Conservation (phyloP, 1,284 basidiomycete genomes). For the Boletus sp. region DNA sequence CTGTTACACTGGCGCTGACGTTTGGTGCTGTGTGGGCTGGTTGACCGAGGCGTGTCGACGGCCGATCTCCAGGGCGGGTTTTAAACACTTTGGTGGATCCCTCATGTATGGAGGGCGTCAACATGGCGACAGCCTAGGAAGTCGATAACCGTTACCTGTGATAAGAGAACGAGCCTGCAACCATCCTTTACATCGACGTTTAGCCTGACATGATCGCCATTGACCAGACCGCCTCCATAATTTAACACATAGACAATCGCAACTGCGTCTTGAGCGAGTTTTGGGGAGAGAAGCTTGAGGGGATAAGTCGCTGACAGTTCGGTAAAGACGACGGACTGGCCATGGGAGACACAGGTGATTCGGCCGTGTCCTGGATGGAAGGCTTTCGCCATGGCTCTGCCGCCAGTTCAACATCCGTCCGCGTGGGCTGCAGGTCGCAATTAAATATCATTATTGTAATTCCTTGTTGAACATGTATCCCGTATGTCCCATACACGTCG, state of each 20-base stretch:
- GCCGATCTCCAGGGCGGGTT: slow-evolving; percentile 50
- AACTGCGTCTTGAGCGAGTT: slow-evolving; percentile 44
- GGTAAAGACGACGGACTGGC: slow-evolving; percentile 60
- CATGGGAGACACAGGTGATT: slow-evolving; percentile 50
- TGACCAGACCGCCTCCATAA: slow-evolving; percentile 92
- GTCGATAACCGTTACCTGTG: slow-evolving; percentile 60
- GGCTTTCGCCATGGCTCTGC: slow-evolving; percentile 16
- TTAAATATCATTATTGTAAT: slow-evolving; percentile 29
- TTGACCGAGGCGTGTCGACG: slow-evolving; percentile 34
- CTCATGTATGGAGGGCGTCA: slow-evolving; percentile 36
- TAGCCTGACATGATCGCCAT: slow-evolving; percentile 76
- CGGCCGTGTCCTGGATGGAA: slow-evolving; percentile 51
- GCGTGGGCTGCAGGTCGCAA: slow-evolving; percentile 2
- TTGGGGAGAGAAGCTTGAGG: slow-evolving; percentile 84
- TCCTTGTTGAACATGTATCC: slow-evolving; percentile 33
- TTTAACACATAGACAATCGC: slow-evolving; percentile 78
- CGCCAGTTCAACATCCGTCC: background rate
- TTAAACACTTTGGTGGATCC: slow-evolving; percentile 96
- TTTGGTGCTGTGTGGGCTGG: slow-evolving; percentile 23
- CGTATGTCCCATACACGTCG: slow-evolving; percentile 34
- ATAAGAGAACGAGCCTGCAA: slow-evolving; percentile 65
- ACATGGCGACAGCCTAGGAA: background rate
- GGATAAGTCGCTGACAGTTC: slow-evolving; percentile 83
- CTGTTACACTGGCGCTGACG: slow-evolving; percentile 50
- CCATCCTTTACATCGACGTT: slow-evolving; percentile 56